phyloP scores from a whole-genome alignment of 2,329 filamentous ascomycete species.

The Anthostomella pinea region DNA sequence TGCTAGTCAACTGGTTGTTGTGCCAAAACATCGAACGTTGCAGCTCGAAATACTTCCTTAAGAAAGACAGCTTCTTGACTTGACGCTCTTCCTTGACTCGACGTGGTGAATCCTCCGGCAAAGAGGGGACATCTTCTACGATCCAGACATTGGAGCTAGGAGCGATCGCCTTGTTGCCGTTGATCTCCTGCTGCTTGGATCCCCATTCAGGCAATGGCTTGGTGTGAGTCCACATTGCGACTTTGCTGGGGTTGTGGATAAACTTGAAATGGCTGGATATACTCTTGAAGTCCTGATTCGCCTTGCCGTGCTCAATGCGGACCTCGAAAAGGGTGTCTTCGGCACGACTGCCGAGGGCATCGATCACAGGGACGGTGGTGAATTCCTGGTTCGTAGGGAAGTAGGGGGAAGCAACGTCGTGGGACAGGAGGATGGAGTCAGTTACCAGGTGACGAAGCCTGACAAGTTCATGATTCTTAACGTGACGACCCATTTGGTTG shows the following conservation, averaged over 20 bases:
- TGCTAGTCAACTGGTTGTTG: slow-evolving; percentile 96
- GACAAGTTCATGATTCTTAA: slow-evolving; percentile 82
- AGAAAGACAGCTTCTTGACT: slow-evolving; percentile 81
- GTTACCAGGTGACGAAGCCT: slow-evolving; percentile 85
- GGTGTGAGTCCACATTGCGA: slow-evolving; percentile 98
- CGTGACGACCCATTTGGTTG: slow-evolving; percentile 56
- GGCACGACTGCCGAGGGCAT: slow-evolving; percentile 69
- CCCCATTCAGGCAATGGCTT: slow-evolving; percentile 96
- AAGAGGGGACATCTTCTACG: slow-evolving; percentile 83
- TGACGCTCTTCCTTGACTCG: slow-evolving; percentile 72
- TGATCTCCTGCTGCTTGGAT: slow-evolving; percentile 97
- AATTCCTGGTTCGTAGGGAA: slow-evolving; percentile 99
- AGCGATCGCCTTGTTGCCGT: slow-evolving; percentile 93
- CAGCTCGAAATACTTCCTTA: slow-evolving; percentile 92
- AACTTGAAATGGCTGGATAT: slow-evolving; percentile 94
- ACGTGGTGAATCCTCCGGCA: slow-evolving; percentile 69
- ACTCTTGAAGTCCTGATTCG: slow-evolving; percentile 80
- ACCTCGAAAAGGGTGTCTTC: slow-evolving; percentile 95
- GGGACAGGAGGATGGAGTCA: slow-evolving; percentile 81
- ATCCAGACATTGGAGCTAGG: slow-evolving; percentile 94
- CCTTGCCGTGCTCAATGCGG: slow-evolving; percentile 81
- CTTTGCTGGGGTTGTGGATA: slow-evolving; percentile 89
- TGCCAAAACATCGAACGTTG: slow-evolving; percentile 99
- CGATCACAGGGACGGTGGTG: slow-evolving; percentile 72
- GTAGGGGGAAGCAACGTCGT: slow-evolving; percentile 95